These are phyloP conservation scores for Vaccinium myrtillus DNA, from an alignment of 148 eudicot species.

Conservation along the genomic window DNA sequence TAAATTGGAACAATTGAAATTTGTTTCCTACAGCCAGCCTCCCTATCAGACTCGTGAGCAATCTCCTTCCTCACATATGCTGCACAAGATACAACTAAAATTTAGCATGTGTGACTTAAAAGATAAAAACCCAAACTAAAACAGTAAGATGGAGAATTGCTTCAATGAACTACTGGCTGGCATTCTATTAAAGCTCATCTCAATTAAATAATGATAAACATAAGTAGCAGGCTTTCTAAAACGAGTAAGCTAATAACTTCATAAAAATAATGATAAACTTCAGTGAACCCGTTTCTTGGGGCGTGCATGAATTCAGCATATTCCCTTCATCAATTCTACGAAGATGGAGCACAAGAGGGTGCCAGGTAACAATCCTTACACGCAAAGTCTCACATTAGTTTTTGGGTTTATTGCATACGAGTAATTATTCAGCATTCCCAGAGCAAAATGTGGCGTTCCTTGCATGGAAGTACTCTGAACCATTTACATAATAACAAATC, in stretches of 20 bases:
- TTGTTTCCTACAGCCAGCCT: conserved; percentile 77
- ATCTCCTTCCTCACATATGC: conserved; percentile 98
- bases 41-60: conserved; percentile 93
- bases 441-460: no score
- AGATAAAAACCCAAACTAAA: neutral
- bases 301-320: conserved; percentile 97
- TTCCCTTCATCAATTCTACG: conserved; percentile 91
- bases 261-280: conserved; percentile 5
- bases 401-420: neutral
- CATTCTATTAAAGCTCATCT: neutral
- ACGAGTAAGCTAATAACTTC: neutral
- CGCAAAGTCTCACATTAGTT: conserved; percentile 8
- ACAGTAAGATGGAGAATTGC: neutral
- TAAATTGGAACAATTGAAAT: conserved; percentile 97
- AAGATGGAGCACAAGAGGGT: conserved; percentile 95
- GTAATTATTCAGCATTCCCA: no score
- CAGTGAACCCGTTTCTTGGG: conserved; percentile 71
- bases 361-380: conserved; percentile 93
- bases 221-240: neutral
- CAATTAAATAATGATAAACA: neutral
- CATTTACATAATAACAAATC: no score
- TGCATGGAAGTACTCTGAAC: no score
- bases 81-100: conserved; percentile 30
- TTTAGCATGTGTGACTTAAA: conserved; percentile 13
- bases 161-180: neutral